Percentiles rank a stretch among this genome's conserved stretches.
These are phyloP conservation scores for Achaetomium macrosporum DNA, from an alignment of 2,329 filamentous ascomycete genomes.

Conservation along the genomic window DNA sequence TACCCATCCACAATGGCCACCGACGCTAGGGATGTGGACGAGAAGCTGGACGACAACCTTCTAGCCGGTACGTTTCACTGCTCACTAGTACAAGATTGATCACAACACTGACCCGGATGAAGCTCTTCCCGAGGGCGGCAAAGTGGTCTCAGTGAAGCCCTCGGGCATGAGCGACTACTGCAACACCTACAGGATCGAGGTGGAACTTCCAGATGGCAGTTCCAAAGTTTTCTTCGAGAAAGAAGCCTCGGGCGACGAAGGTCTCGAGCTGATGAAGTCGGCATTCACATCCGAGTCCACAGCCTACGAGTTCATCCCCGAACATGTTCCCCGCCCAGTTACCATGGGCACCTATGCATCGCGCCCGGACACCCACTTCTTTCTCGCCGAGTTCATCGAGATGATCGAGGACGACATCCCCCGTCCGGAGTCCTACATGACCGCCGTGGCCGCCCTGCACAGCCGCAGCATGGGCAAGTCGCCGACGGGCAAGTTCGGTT, in stretches of 20 bases:
- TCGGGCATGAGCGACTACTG: background rate
- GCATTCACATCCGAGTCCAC: constrained; percentile 23
- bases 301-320: constrained; percentile 22
- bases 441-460: constrained; percentile 22
- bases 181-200: constrained; percentile 11
- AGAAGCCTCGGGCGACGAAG: constrained; percentile 14
- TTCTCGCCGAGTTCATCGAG: constrained; percentile 24
- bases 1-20: constrained; percentile 11
- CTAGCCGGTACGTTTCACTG: constrained; percentile 11
- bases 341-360: constrained; percentile 21
- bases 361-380: constrained; percentile 24
- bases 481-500: constrained; percentile 23
- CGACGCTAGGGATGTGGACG: constrained; percentile 13
- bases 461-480: constrained; percentile 24
- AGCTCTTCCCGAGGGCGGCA: constrained; percentile 13
- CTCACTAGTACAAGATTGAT: no score
- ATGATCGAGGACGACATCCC: constrained; percentile 24
- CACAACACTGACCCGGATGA: background rate
- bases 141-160: background rate
- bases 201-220: constrained; percentile 14
- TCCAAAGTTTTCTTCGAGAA: constrained; percentile 15
- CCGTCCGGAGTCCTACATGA: constrained; percentile 16
- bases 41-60: constrained; percentile 18
- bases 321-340: constrained; percentile 22
- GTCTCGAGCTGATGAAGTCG: constrained; percentile 12